Evolutionary conservation across 345 rosid genomes (phyloP).

Genomic region (Euphorbia peplus): DNA sequence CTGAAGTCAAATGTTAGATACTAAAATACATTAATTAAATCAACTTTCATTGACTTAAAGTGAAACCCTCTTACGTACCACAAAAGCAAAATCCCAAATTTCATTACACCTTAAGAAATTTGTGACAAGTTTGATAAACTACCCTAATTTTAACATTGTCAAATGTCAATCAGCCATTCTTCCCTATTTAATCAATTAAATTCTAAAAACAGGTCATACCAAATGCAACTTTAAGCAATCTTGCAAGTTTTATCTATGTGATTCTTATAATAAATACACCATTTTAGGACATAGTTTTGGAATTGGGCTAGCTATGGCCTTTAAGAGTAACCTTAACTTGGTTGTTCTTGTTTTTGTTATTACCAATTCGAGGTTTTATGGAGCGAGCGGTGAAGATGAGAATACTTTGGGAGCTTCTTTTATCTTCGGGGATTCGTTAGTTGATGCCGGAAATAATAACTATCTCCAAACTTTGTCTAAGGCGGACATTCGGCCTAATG

Average conservation of each 20-base stretch:
- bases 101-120: slow-evolving; percentile 22
- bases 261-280: slow-evolving; percentile 6
- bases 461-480: slow-evolving; percentile 69
- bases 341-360: slow-evolving; percentile 7
- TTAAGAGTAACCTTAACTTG: not conserved
- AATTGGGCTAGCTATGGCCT: slow-evolving; percentile 15
- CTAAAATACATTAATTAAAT: not conserved
- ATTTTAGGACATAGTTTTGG: not conserved
- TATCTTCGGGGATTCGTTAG: slow-evolving; percentile 82
- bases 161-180: not conserved
- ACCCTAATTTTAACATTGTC: slow-evolving; percentile 18
- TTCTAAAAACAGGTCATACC: slow-evolving; percentile 33
- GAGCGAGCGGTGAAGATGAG: slow-evolving; percentile 19
- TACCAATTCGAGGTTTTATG: slow-evolving; percentile 4
- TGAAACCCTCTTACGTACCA: slow-evolving; percentile 16
- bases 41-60: slow-evolving; percentile 10
- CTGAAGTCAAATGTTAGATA: not conserved
- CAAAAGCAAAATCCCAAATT: slow-evolving; percentile 24
- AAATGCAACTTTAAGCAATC: slow-evolving; percentile 21
- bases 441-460: slow-evolving; percentile 89
- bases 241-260: slow-evolving; percentile 36
- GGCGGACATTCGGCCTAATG: slow-evolving; percentile 81
- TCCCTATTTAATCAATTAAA: not conserved
- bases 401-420: slow-evolving; percentile 52
- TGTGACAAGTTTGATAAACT: slow-evolving; percentile 36